phyloP scores from a whole-genome alignment of 23 red algal genomes.

The Pyropia haitanensis region DNA sequence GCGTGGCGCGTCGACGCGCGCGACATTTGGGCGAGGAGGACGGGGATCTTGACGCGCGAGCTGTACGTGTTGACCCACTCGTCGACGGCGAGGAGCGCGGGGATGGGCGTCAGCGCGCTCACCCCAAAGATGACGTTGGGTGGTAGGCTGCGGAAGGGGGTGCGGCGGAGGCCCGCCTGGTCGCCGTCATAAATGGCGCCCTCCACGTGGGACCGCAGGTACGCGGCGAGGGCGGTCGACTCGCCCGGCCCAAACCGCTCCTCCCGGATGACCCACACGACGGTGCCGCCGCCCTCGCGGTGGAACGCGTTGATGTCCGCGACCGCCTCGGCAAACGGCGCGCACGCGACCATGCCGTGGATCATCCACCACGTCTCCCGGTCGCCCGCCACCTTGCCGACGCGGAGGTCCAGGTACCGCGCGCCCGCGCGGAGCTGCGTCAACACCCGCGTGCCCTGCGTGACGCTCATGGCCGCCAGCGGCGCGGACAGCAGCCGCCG shows the following conservation, averaged over 20 bases:
- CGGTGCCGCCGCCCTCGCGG: background rate
- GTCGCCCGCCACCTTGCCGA: background rate
- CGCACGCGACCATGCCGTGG: slow-evolving; percentile 1
- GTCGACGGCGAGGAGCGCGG: background rate
- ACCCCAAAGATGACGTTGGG: background rate
- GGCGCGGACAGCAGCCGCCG: background rate
- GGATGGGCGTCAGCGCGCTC: background rate
- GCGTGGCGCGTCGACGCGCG: background rate
- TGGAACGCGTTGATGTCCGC: background rate
- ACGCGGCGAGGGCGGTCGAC: background rate
- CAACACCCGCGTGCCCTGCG: background rate
- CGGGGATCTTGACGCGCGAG: background rate
- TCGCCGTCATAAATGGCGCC: background rate
- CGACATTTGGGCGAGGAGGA: background rate
- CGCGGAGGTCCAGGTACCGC: slow-evolving; percentile 1
- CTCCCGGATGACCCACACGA: background rate
- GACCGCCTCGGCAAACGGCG: background rate
- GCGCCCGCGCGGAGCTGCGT: slow-evolving; percentile 1
- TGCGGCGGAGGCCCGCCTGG: background rate
- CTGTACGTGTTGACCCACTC: slow-evolving; percentile 4
- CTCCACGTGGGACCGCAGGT: background rate
- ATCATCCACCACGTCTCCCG: background rate
- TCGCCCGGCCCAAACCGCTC: background rate
- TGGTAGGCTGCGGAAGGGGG: background rate
- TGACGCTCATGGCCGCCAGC: background rate